phyloP scores from a whole-genome alignment of 2,329 filamentous ascomycete species.

The Podosphaera leucotricha region DNA sequence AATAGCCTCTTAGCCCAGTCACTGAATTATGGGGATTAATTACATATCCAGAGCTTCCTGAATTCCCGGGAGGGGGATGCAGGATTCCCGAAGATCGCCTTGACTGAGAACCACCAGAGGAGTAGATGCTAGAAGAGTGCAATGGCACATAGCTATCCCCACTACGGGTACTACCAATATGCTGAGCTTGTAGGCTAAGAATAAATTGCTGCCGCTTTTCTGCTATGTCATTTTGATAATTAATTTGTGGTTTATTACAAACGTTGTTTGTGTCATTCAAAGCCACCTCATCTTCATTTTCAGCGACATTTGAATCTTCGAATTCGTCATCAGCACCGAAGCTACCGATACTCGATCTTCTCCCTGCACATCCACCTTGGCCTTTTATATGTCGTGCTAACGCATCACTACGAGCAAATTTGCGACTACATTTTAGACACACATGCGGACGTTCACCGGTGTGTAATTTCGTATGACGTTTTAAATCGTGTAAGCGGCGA shows the following conservation, averaged over 20 bases:
- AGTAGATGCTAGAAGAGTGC: constrained; percentile 53
- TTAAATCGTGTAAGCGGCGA: constrained; percentile 77
- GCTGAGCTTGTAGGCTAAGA: constrained; percentile 51
- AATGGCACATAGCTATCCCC: constrained; percentile 28
- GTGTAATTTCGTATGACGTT: constrained; percentile 88
- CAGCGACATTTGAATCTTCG: constrained; percentile 25
- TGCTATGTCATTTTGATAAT: constrained; percentile 35
- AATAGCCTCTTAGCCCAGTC: constrained; percentile 17
- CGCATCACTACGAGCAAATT: constrained; percentile 88
- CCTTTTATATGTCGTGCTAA: constrained; percentile 89
- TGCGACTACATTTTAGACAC: constrained; percentile 80
- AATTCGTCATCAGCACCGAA: constrained; percentile 61
- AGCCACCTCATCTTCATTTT: constrained; percentile 28
- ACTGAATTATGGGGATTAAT: constrained; percentile 15
- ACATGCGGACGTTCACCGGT: constrained; percentile 90
- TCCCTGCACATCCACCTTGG: constrained; percentile 79
- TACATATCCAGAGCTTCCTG: constrained; percentile 28
- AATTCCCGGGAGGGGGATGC: constrained; percentile 37
- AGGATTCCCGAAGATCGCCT: constrained; percentile 27
- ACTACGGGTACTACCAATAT: constrained; percentile 26
- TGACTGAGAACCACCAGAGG: constrained; percentile 35
- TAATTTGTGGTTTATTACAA: constrained; percentile 21
- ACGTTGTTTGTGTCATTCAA: constrained; percentile 32
- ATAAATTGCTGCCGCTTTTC: constrained; percentile 43
- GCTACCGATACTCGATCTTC: constrained; percentile 63